Conservation (phyloP, 805 yeast genomes). For the Huiozyma sinensis region DNA sequence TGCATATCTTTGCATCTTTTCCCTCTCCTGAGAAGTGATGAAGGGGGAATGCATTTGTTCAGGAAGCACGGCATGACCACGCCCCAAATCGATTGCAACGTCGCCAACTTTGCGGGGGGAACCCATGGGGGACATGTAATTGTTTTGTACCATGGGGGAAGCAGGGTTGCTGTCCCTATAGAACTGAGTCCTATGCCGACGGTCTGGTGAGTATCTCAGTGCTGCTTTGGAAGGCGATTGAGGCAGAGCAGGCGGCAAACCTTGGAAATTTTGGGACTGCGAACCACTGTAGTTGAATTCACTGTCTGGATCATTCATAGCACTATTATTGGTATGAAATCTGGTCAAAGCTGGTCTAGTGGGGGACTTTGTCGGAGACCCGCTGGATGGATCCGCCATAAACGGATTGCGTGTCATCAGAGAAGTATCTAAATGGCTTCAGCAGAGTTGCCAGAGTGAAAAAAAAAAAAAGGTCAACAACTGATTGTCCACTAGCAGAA, state of each 20-base stretch:
- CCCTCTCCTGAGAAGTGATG: neutral
- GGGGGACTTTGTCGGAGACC: slow-evolving; percentile 21
- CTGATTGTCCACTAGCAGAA: neutral
- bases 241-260: slow-evolving; percentile 25
- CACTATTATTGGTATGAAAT: slow-evolving; percentile 20
- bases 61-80: slow-evolving; percentile 8
- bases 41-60: slow-evolving; percentile 2
- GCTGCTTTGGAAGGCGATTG: slow-evolving; percentile 34
- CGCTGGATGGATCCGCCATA: slow-evolving; percentile 23
- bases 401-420: slow-evolving; percentile 27
- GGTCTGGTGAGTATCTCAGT: slow-evolving; percentile 30
- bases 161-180: slow-evolving; percentile 24
- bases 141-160: slow-evolving; percentile 36
- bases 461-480: too few relatives aligned
- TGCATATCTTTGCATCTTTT: neutral
- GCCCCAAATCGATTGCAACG: slow-evolving; percentile 37
- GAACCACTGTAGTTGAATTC: slow-evolving; percentile 3
- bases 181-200: slow-evolving; percentile 27
- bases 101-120: slow-evolving; percentile 56
- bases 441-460: too few relatives aligned
- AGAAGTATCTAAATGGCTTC: too few relatives aligned
- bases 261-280: slow-evolving; percentile 24
- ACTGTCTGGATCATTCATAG: slow-evolving; percentile 3
- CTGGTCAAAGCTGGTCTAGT: slow-evolving; percentile 19
- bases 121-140: slow-evolving; percentile 62